A percentile compares a stretch with the other conserved stretches of the same genome.
These are phyloP conservation scores for Choiromyces venosus DNA, from an alignment of 495 filamentous ascomycete genomes.

Conservation along the genomic window DNA sequence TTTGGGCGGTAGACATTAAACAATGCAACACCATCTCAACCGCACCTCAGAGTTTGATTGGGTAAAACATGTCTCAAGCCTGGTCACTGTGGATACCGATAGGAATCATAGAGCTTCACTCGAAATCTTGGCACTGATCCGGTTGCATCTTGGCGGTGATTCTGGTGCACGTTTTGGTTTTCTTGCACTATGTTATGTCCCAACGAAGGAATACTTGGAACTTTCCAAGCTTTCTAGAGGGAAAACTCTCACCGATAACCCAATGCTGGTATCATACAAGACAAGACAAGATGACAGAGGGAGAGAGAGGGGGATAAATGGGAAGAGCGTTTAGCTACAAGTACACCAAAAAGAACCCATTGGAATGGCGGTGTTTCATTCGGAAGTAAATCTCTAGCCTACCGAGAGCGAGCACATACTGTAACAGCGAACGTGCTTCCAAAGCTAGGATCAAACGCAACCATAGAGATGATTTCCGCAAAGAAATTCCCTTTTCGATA, in stretches of 20 bases:
- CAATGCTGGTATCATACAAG: background rate
- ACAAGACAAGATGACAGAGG: background rate
- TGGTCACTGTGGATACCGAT: no score
- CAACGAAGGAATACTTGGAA: background rate
- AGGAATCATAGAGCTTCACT: no score
- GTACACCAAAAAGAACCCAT: background rate
- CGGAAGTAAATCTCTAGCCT: background rate
- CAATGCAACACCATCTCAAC: no score
- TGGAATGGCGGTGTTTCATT: background rate
- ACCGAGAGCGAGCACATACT: background rate
- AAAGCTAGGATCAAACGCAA: background rate
- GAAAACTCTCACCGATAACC: background rate
- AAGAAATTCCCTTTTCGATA: background rate
- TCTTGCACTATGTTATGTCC: no score
- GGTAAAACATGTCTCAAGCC: no score
- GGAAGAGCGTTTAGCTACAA: background rate
- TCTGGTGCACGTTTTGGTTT: no score
- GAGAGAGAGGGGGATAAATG: background rate
- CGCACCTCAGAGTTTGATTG: no score
- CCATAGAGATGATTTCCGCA: background rate
- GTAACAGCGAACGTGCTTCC: background rate
- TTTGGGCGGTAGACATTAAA: no score
- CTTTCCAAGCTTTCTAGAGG: background rate
- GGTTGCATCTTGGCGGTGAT: no score
- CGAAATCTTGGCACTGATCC: no score